phyloP scores from a whole-genome alignment of 2,329 filamentous ascomycete genomes.

The Parascedosporium putredinis region DNA sequence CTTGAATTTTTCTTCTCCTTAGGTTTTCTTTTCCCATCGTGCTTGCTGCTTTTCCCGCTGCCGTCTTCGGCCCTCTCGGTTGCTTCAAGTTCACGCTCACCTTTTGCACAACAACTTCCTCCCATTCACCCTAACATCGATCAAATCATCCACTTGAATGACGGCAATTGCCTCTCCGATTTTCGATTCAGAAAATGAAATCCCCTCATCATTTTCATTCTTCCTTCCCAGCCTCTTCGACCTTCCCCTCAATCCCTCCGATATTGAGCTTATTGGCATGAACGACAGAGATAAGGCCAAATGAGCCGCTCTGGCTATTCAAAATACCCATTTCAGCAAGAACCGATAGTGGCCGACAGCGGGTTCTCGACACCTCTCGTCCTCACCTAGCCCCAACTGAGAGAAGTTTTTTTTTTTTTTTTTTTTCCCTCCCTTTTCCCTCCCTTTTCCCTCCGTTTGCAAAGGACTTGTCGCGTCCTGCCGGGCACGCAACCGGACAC shows the following conservation, averaged over 20 bases:
- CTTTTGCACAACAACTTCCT: no score
- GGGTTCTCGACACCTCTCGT: no score
- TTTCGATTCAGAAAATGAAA: no score
- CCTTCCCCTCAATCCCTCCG: background rate
- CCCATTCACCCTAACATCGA: no score
- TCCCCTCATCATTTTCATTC: background rate
- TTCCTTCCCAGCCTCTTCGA: constrained; percentile 1
- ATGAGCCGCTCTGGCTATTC: constrained; percentile 2
- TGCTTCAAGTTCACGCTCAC: background rate
- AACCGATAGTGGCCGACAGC: background rate
- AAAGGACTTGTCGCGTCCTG: constrained; percentile 1
- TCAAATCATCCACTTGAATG: no score
- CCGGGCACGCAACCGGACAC: constrained; percentile 1
- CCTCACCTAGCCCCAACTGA: no score
- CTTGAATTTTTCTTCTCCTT: background rate
- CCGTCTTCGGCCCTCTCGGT: background rate
- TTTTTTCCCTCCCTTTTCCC: no score
- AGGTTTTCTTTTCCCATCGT: constrained; percentile 1
- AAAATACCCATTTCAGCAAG: background rate
- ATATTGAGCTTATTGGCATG: background rate
- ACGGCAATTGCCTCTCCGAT: no score
- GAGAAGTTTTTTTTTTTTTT: no score
- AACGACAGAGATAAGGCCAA: background rate
- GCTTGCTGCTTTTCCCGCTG: constrained; percentile 1
- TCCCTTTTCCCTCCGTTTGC: no score